Conservation (phyloP, 768 basidiomycete genomes). For the Leucocoprinus birnbaumii region DNA sequence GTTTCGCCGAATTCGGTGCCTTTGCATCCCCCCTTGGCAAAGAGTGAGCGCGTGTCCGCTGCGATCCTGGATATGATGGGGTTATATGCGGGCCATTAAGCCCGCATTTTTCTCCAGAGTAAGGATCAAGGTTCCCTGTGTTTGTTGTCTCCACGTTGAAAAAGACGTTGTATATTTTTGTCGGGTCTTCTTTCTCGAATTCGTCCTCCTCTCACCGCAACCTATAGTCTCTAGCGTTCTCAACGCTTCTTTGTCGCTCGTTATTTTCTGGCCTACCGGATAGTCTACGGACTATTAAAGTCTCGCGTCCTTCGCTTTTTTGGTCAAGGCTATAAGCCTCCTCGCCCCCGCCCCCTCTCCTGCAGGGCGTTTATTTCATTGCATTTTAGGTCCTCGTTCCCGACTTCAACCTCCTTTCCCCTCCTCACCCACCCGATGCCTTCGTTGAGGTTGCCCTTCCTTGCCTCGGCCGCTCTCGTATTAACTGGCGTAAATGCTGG, state of each 20-base stretch:
- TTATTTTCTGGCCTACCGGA: not conserved
- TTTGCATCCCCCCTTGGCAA: not conserved
- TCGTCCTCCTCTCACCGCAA: not conserved
- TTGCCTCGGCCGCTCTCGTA: conserved; percentile 15
- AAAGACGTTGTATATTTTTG: conserved; percentile 1
- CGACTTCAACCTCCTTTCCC: no score
- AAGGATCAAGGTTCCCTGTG: no score
- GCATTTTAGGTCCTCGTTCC: not conserved
- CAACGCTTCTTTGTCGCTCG: not conserved
- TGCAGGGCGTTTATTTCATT: conserved; percentile 28
- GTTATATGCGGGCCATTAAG: not conserved
- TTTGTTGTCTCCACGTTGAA: not conserved
- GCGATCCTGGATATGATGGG: not conserved
- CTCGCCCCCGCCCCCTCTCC: not conserved
- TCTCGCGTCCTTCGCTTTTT: conserved; percentile 8
- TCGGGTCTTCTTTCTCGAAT: not conserved
- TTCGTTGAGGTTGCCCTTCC: conserved; percentile 13
- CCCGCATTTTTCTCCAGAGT: not conserved
- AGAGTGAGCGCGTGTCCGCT: not conserved
- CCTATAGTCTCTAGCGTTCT: no score
- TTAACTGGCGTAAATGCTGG: conserved; percentile 25
- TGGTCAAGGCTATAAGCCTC: conserved; percentile 12
- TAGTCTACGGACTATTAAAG: not conserved
- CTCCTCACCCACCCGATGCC: no score
- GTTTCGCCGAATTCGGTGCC: not conserved